Conservation (phyloP, 2,329 filamentous ascomycete species). For the Colletotrichum aenigma region DNA sequence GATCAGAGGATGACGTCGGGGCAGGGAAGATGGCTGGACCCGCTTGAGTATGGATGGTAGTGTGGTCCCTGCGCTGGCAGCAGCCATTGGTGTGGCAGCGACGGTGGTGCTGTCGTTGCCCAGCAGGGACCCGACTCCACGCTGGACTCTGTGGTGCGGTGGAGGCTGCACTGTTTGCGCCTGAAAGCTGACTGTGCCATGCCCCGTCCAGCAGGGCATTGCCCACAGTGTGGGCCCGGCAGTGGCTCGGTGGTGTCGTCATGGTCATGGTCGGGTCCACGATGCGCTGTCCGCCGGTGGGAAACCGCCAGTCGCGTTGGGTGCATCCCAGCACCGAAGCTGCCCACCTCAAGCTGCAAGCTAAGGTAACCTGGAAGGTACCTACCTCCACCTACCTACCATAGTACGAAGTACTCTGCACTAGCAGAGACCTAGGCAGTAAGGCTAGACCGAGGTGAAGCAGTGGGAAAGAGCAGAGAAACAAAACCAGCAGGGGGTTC, state of each 20-base stretch:
- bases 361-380: not conserved
- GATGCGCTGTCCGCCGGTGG: slow-evolving; percentile 8
- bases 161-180: not conserved
- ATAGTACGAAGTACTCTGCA: too few relatives aligned
- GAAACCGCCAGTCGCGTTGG: not conserved
- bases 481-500: not conserved
- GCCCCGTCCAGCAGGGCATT: not conserved
- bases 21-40: not conserved
- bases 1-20: slow-evolving; percentile 9
- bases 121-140: not conserved
- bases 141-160: not conserved
- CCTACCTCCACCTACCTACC: too few relatives aligned
- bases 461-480: not conserved
- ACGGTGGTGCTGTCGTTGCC: slow-evolving; percentile 1
- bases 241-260: slow-evolving; percentile 21
- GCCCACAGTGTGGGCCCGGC: not conserved
- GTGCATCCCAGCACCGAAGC: not conserved
- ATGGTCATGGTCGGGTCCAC: slow-evolving; percentile 18
- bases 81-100: not conserved
- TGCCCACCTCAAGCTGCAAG: not conserved
- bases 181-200: not conserved
- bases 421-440: too few relatives aligned
- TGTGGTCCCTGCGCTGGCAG: slow-evolving; percentile 5
- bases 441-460: not conserved
- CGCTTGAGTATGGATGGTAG: not conserved